Evolutionary conservation across 176 grass and related monocot species (phyloP).

Genomic region (Triticum monococcum): DNA sequence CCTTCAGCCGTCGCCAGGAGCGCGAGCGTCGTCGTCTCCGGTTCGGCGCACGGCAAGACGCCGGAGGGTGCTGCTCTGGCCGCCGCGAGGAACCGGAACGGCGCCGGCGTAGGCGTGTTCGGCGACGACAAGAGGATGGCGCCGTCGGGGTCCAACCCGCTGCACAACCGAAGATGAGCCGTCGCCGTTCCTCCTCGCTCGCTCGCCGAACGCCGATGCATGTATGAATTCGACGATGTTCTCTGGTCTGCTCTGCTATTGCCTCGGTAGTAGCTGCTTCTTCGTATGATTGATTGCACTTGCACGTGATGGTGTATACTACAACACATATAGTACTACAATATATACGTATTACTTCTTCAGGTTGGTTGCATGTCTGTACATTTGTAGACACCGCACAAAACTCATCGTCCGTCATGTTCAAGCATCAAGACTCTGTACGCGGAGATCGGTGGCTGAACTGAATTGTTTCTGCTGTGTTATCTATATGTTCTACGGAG

Average conservation of each 20-base stretch:
- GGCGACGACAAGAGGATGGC: conserved; percentile 60
- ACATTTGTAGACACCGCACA: too few relatives aligned
- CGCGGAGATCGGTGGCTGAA: too few relatives aligned
- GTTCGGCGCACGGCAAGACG: neutral
- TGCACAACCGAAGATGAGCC: conserved; percentile 50
- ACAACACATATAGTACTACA: neutral
- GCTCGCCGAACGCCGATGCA: neutral
- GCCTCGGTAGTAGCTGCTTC: neutral
- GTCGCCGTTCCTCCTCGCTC: neutral
- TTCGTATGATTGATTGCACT: neutral
- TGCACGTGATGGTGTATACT: neutral
- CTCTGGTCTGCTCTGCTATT: neutral
- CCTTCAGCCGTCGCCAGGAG: neutral
- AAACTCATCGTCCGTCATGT: too few relatives aligned
- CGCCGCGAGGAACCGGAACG: neutral
- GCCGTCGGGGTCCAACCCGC: conserved; percentile 63
- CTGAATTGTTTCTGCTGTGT: too few relatives aligned
- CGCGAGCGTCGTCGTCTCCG: neutral
- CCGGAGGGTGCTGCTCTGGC: neutral
- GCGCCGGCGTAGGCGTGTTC: neutral
- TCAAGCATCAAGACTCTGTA: too few relatives aligned
- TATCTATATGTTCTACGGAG: too few relatives aligned
- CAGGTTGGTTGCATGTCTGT: neutral
- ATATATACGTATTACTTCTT: neutral
- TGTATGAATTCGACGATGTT: neutral